phyloP scores from a whole-genome alignment of 2,329 filamentous ascomycete genomes.

The Talaromyces albobiverticillius region DNA sequence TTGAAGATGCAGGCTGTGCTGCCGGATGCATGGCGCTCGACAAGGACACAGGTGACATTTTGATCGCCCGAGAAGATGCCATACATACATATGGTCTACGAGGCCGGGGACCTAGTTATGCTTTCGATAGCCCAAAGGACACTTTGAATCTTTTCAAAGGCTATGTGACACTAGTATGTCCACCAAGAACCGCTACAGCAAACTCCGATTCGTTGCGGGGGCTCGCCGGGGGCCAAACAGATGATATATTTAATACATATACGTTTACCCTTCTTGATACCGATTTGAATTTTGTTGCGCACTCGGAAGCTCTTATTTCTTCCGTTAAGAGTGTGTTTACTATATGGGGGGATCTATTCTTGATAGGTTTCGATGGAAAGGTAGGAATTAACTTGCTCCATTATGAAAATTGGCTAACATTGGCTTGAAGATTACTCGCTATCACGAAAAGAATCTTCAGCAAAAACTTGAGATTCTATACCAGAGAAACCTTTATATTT shows the following conservation, averaged over 20 bases:
- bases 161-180: constrained; percentile 83
- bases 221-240: constrained; percentile 69
- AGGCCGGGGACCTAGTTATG: constrained; percentile 81
- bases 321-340: constrained; percentile 76
- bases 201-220: constrained; percentile 64
- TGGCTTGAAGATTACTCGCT: constrained; percentile 67
- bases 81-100: constrained; percentile 89
- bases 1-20: constrained; percentile 86
- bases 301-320: constrained; percentile 79
- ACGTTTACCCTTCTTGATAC: constrained; percentile 91
- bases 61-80: constrained; percentile 92
- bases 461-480: constrained; percentile 93
- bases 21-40: constrained; percentile 95
- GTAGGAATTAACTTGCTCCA: constrained; percentile 45
- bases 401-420: constrained; percentile 13
- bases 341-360: constrained; percentile 87
- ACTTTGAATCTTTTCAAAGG: constrained; percentile 75
- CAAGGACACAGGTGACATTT: constrained; percentile 72
- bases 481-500: constrained; percentile 84
- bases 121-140: constrained; percentile 88
- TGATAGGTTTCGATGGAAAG: constrained; percentile 91
- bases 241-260: constrained; percentile 80
- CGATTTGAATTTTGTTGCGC: constrained; percentile 82
- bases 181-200: constrained; percentile 58
- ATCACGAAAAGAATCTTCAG: constrained; percentile 85